phyloP scores from a whole-genome alignment of 2,329 filamentous ascomycete species.

The Colletotrichum sp. region DNA sequence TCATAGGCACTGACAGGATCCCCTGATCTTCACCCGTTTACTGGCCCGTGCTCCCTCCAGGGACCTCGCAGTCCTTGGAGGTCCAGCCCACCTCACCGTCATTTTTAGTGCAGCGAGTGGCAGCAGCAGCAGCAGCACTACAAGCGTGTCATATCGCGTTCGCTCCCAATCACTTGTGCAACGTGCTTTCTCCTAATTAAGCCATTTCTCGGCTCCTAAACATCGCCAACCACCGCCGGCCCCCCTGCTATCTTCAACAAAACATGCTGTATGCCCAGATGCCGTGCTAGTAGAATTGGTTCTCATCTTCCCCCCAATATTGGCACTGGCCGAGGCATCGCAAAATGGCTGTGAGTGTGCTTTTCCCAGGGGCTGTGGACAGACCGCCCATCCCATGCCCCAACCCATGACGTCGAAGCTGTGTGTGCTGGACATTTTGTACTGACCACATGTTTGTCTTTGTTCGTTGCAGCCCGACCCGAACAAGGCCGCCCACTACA shows the following conservation, averaged over 20 bases:
- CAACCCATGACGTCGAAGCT: slow-evolving; percentile 21
- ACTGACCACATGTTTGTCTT: slow-evolving; percentile 8
- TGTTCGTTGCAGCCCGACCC: slow-evolving; percentile 20
- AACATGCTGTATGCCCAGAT: slow-evolving; percentile 12
- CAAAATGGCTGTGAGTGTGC: slow-evolving; percentile 41
- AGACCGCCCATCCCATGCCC: not conserved
- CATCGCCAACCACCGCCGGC: slow-evolving; percentile 10
- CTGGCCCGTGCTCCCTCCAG: slow-evolving; percentile 6
- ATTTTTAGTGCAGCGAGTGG: not conserved
- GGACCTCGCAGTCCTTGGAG: not conserved
- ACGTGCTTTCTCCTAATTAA: slow-evolving; percentile 17
- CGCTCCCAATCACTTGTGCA: slow-evolving; percentile 17
- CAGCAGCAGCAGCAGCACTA: not conserved
- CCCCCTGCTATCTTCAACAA: not conserved
- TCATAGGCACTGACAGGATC: not conserved
- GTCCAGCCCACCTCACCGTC: not conserved
- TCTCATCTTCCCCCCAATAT: not conserved
- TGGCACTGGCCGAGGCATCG: slow-evolving; percentile 8
- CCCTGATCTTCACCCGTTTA: not conserved
- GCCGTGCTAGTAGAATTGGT: slow-evolving; percentile 12
- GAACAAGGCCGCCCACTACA: slow-evolving; percentile 82
- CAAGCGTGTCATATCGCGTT: slow-evolving; percentile 12
- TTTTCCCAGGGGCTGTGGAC: not conserved
- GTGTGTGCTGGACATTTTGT: not conserved
- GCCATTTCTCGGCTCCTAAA: slow-evolving; percentile 5